Base-by-base conservation (phyloP, 441 rosid species). In the Erodium texanum region DNA sequence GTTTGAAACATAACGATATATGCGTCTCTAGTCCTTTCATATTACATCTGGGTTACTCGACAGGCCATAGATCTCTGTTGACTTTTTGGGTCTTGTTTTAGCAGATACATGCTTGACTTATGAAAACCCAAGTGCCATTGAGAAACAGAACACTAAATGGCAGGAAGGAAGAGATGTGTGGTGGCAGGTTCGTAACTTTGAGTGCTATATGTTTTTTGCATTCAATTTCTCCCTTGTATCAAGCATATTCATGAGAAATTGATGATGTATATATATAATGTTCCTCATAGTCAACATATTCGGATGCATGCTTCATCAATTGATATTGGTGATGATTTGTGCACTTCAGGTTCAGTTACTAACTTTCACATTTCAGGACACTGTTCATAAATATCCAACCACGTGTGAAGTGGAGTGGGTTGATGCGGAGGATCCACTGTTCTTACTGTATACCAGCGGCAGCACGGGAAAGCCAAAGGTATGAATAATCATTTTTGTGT, bases 401-500 rank as follows among this genome's bases (percentile, higher is more conserved):
- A 79, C 82, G 1, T 94, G 98, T 79, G 96, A 79, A 24, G 91
- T 92, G 64, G 97, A 88, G 85, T 94, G 99, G 99, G 91, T 91
- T 78, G 99, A 94, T 85, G 97, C 99, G 3, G 99, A 94, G 87
- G 97, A 92, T 88, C 93, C 99, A 61, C 81, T 93, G 70, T 93
- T 93, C 79, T 83, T 93, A 73, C 89, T 93, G 61, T 93, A 93
- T 77, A 93, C 99, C 61, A 93, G 99, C 68, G 99, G 99, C 71
- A 93, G 99, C 84, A 93, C 99, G 0, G 99, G 99, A 73, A 93
- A 93, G 78, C 99, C 99, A 45, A 93, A 93, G 99, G 99, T 89
- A 73, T 36, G 0, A 71, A 36, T 32, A 58, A 71, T 29, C 20
- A 65, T 71, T 1, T 10, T 32, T 32, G 3, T 32, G 36, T 32